Evolutionary conservation across 2,329 filamentous ascomycete genomes (phyloP), one percentile per base, ranked within the genome.

Genomic region (Verticillium tricorpus): DNA sequence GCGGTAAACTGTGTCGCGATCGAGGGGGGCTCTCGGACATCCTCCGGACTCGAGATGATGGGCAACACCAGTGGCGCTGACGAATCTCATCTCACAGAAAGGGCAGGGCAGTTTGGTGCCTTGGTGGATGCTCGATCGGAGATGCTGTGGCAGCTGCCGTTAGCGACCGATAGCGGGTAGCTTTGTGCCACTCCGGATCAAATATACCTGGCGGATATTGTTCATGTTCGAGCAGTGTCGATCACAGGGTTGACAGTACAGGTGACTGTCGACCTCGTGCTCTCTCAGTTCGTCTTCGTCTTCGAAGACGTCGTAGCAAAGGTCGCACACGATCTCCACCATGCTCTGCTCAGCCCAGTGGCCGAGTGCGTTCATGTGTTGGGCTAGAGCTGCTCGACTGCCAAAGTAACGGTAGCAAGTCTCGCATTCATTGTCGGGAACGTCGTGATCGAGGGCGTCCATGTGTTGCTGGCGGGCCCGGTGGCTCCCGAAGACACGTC

Each of bases 1-100:
- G 0, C 68, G 64, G 69, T 81, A 81, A 4, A 89, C 75, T 2
- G 65, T 70, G 11, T 84, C 78, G 11, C 82, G 80, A 67, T 82
- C 78, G 1, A 87, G 54, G 0, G 69, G 72, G 0, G 82, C 81
- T 0, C 70, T 70, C 0, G 77, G 77, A 59, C 86, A 89, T 0
- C 75, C 71, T n/a, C 81, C 81, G 0, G 67, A 72, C 65, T 89
- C 87, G 1, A 89, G 71, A 64, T 89, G 84, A 68, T 86, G 76
- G 0, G 74, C 68, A 5, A 88, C 65, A 4, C 84, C 86, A 1
- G 80, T 83, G 1, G 85, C 83, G 0, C 81, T 80, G 11, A 78
- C 72, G 63, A 77, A 84, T 2, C 9, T 32, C 2, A 56, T 62
- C 39, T 74, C 68, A 72, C 87, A 89, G 67, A 85, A 88, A 0